These are phyloP conservation scores for Starmerella stigmatis DNA, from an alignment of 805 yeast species.

Conservation along the genomic window DNA sequence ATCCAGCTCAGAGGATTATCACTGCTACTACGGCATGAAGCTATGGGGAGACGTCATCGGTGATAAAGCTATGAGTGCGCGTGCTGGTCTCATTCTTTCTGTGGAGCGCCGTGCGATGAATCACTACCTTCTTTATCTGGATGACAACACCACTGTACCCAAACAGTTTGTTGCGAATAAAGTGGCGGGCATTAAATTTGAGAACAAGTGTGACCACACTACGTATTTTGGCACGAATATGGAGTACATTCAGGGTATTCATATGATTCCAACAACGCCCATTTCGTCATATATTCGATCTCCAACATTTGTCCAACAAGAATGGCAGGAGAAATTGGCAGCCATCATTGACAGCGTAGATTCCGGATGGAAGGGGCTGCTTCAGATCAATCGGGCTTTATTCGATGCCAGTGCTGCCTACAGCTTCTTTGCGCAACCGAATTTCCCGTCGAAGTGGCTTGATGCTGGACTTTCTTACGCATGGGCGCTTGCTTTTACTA, in stretches of 20 bases:
- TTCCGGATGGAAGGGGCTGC: constrained; percentile 57
- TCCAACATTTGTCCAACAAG: constrained; percentile 41
- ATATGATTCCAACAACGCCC: constrained; percentile 65
- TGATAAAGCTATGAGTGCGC: constrained; percentile 41
- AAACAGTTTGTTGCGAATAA: constrained; percentile 42
- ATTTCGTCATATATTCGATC: constrained; percentile 46
- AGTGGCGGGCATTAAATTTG: constrained; percentile 60
- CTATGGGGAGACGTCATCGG: constrained; percentile 55
- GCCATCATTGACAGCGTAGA: constrained; percentile 35
- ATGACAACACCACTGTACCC: constrained; percentile 45
- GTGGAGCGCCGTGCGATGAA: constrained; percentile 47
- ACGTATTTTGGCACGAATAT: constrained; percentile 55
- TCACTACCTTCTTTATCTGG: constrained; percentile 42
- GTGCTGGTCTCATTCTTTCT: constrained; percentile 51
- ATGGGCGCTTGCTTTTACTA: constrained; percentile 65
- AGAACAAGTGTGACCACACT: constrained; percentile 61
- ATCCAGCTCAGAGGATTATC: constrained; percentile 60
- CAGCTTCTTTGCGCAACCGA: constrained; percentile 43
- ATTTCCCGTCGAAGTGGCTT: constrained; percentile 44
- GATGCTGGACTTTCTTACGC: constrained; percentile 77
- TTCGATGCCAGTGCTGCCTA: constrained; percentile 54
- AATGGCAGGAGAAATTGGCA: constrained; percentile 47
- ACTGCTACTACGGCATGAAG: constrained; percentile 57
- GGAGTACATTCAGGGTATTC: constrained; percentile 67
- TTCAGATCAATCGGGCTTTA: constrained; percentile 61